Percentiles rank a stretch among this genome's conserved stretches.
phyloP scores from a whole-genome alignment of 2,329 filamentous ascomycete genomes.

The Rachicladosporium sp. region DNA sequence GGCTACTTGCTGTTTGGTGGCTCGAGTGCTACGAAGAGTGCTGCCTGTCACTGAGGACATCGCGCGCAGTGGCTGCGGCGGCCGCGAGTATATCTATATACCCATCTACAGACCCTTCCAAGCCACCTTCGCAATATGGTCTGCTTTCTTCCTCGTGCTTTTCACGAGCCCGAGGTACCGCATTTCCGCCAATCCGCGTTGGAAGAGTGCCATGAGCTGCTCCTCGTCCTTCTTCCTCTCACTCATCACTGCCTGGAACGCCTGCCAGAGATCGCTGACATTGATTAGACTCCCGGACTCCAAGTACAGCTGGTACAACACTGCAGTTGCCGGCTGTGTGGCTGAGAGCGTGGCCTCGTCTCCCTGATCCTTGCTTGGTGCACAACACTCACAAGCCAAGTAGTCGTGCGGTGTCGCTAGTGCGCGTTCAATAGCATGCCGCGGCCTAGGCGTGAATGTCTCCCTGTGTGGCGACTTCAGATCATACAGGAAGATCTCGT shows the following conservation, averaged over 20 bases:
- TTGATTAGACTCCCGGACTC: constrained; percentile 70
- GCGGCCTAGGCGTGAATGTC: constrained; percentile 63
- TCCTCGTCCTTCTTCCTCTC: constrained; percentile 28
- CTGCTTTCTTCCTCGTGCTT: constrained; percentile 77
- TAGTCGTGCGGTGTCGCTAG: constrained; percentile 65
- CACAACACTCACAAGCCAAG: constrained; percentile 59
- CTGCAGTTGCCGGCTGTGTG: constrained; percentile 56
- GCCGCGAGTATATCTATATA: background rate
- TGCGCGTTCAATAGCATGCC: constrained; percentile 57
- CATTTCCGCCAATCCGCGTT: constrained; percentile 72
- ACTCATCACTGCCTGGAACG: constrained; percentile 55
- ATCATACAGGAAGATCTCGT: constrained; percentile 68
- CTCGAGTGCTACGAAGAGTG: constrained; percentile 63
- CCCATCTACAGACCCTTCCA: constrained; percentile 58
- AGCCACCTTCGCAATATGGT: constrained; percentile 74
- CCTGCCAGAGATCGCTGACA: constrained; percentile 65
- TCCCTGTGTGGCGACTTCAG: constrained; percentile 56
- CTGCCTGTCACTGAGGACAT: constrained; percentile 66
- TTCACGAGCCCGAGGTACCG: constrained; percentile 79
- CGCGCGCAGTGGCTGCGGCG: too few species aligned
- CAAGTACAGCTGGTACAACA: constrained; percentile 67
- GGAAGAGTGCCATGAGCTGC: constrained; percentile 55
- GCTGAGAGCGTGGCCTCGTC: constrained; percentile 39
- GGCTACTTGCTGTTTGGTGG: constrained; percentile 76
- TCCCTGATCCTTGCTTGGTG: constrained; percentile 24